These are phyloP conservation scores for Cercophora samala DNA, from an alignment of 495 filamentous ascomycete genomes.

Conservation along the genomic window DNA sequence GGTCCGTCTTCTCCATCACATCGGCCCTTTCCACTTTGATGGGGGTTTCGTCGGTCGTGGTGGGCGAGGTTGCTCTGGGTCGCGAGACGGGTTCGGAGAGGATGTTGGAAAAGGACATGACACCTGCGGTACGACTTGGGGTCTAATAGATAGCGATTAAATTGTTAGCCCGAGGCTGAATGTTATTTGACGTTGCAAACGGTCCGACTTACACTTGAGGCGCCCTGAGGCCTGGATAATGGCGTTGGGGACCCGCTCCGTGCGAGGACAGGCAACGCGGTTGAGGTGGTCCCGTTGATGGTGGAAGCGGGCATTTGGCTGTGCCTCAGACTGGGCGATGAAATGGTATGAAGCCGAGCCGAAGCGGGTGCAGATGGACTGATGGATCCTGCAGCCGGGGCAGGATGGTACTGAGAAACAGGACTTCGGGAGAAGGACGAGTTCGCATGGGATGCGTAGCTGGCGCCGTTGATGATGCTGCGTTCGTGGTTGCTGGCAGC, in stretches of 20 bases:
- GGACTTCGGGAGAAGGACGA: conserved; percentile 54
- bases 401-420: conserved; percentile 52
- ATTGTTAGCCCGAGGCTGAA: not conserved
- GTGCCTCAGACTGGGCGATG: conserved; percentile 46
- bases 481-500: not conserved
- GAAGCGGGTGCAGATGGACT: conserved; percentile 46
- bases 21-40: conserved; percentile 30
- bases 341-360: conserved; percentile 43
- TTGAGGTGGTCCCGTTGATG: conserved; percentile 46
- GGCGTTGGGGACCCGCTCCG: conserved; percentile 46
- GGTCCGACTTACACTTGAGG: conserved; percentile 37
- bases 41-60: conserved; percentile 30
- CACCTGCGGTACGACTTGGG: conserved; percentile 65
- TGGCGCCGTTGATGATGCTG: conserved; percentile 14
- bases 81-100: conserved; percentile 64
- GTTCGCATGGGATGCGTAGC: conserved; percentile 57
- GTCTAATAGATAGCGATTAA: conserved; percentile 41
- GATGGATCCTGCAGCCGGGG: conserved; percentile 51
- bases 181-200: not conserved
- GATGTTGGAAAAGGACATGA: conserved; percentile 91
- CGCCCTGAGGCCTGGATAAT: conserved; percentile 28
- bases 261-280: conserved; percentile 36
- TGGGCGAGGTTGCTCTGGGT: conserved; percentile 42
- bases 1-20: conserved; percentile 22
- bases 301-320: conserved; percentile 42